These are phyloP conservation scores for Curvularia sp. DNA, from an alignment of 2,329 filamentous ascomycete species.

Conservation along the genomic window DNA sequence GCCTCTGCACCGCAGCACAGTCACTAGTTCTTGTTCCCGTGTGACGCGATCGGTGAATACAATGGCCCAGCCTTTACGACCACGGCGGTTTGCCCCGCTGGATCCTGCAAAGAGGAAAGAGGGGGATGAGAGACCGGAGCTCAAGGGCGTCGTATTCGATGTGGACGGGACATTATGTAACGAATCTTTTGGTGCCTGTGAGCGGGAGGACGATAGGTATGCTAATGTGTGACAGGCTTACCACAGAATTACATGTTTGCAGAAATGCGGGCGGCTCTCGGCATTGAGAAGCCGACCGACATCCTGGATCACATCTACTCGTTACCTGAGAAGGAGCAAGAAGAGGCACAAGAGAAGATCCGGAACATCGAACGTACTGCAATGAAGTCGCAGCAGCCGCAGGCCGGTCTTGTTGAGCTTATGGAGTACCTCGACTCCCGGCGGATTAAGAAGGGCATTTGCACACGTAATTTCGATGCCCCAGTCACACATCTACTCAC, in stretches of 20 bases:
- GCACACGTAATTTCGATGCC: constrained; percentile 86
- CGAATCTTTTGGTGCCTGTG: constrained; percentile 41
- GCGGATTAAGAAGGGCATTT: constrained; percentile 78
- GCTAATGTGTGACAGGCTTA: constrained; percentile 61
- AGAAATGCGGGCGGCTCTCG: constrained; percentile 79
- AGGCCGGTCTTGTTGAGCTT: constrained; percentile 77
- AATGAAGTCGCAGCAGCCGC: constrained; percentile 80
- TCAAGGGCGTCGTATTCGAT: constrained; percentile 79
- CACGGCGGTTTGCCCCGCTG: constrained; percentile 60
- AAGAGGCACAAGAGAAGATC: constrained; percentile 74
- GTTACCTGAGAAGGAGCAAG: constrained; percentile 68
- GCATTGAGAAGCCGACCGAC: constrained; percentile 73
- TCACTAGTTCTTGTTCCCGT: neutral
- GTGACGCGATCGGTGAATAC: constrained; percentile 13
- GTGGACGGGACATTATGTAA: constrained; percentile 93
- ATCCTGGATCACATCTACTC: constrained; percentile 88
- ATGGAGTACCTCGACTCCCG: constrained; percentile 81
- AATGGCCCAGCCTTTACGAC: constrained; percentile 33
- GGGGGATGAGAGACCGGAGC: constrained; percentile 49
- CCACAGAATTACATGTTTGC: constrained; percentile 96
- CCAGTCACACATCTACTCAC: constrained; percentile 76
- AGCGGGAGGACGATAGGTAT: neutral
- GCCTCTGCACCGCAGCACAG: neutral
- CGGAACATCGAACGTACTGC: constrained; percentile 79
- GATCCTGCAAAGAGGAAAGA: constrained; percentile 39